A percentile compares a stretch with the other conserved stretches of the same genome.
Conservation (phyloP, 2,329 filamentous ascomycete genomes). For the Aphanocladium album region DNA sequence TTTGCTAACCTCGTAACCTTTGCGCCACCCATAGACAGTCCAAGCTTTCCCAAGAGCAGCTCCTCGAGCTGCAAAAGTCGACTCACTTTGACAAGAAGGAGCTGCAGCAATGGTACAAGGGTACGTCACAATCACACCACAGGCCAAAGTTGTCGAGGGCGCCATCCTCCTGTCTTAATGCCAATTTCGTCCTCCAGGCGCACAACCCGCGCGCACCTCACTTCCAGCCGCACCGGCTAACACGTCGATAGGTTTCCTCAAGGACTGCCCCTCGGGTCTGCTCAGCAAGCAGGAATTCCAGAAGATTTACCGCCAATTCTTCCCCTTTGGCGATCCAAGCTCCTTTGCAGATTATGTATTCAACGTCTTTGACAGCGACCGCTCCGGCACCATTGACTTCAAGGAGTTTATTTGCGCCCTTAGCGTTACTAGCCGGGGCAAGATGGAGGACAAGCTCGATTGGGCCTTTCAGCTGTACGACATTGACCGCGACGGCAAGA, state of each 20-base stretch:
- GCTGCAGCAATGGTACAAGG: constrained; percentile 99
- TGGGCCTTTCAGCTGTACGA: constrained; percentile 99
- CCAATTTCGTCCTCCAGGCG: too few relatives aligned
- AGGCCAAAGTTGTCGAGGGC: too few relatives aligned
- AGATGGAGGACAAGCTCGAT: constrained; percentile 99
- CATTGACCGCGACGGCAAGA: constrained; percentile 98
- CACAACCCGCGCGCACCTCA: too few relatives aligned
- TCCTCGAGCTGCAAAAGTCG: constrained; percentile 89
- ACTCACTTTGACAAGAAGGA: constrained; percentile 99
- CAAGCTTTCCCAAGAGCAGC: constrained; percentile 94
- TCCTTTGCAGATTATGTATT: constrained; percentile 99
- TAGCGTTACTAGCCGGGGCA: constrained; percentile 92
- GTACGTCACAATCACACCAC: constrained; percentile 56
- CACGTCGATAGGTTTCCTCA: constrained; percentile 72
- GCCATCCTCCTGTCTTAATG: too few relatives aligned
- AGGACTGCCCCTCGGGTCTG: constrained; percentile 95
- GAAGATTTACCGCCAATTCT: constrained; percentile 99
- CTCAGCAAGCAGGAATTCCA: constrained; percentile 98
- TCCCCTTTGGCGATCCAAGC: constrained; percentile 94
- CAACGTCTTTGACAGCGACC: constrained; percentile 97
- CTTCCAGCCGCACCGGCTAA: too few relatives aligned
- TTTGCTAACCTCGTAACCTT: constrained; percentile 17
- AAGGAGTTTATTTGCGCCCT: constrained; percentile 99
- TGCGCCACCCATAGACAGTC: constrained; percentile 65
- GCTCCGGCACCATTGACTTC: constrained; percentile 96